phyloP scores from a whole-genome alignment of 305 asterid genomes.

The Fraxinus angustifolia region DNA sequence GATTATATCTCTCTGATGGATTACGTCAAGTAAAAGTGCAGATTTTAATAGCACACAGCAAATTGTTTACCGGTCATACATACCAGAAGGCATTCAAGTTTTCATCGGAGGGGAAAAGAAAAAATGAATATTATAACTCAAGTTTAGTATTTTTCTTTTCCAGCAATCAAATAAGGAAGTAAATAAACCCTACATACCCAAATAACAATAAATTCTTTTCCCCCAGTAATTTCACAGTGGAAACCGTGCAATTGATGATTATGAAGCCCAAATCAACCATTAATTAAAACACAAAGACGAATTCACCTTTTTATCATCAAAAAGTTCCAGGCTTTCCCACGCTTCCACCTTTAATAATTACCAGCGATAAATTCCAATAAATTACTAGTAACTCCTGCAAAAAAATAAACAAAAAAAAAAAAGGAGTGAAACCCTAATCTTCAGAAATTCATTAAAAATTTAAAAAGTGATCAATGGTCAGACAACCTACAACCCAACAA shows the following conservation, averaged over 20 bases:
- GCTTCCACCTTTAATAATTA: conserved; percentile 33
- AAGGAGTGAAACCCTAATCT: conserved; percentile 37
- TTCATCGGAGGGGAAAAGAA: not conserved
- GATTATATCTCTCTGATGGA: not conserved
- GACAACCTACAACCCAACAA: conserved; percentile 28
- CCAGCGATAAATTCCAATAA: conserved; percentile 30
- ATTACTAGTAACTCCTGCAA: conserved; percentile 38
- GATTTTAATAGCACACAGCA: not conserved
- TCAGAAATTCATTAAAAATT: conserved; percentile 10
- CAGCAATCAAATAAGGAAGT: conserved; percentile 23
- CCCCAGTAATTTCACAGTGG: not conserved
- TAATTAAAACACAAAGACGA: not conserved
- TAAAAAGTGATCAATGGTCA: conserved; percentile 36
- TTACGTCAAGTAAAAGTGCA: not conserved
- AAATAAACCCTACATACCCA: conserved; percentile 20
- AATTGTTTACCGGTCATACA: not conserved
- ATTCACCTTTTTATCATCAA: conserved; percentile 40
- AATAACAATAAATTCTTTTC: not conserved
- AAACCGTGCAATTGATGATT: conserved; percentile 24
- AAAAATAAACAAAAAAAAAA: not conserved
- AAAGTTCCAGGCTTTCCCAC: conserved; percentile 30
- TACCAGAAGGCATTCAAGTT: not conserved
- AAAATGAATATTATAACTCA: not conserved
- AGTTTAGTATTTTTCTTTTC: not conserved
- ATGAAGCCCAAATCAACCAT: conserved; percentile 24